Evolutionary conservation across 2,329 filamentous ascomycete species (phyloP), one percentile per base, ranked within the genome.

Genomic region (Botryotinia convoluta): DNA sequence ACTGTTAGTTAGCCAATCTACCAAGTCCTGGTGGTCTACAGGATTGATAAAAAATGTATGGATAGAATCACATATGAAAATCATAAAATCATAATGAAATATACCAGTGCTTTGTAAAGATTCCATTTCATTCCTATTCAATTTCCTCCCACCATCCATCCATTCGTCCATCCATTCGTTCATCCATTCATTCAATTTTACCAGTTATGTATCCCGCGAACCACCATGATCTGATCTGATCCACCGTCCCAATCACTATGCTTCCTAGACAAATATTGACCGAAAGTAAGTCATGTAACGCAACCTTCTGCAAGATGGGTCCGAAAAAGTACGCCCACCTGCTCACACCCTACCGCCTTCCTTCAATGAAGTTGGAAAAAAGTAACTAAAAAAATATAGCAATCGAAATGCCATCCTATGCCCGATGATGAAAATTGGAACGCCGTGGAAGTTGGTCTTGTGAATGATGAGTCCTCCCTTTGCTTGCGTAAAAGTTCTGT

Each of bases 341-440:
- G 29, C 37, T 42, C 65, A 57, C 65, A 48, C 65, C 65, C 65
- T 57, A 69, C 26, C 37, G 54, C 37, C 35, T 26, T 9, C 35
- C 45, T 67, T 67, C 45, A 22, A n/a, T 32, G 35, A 69, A 57
- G 48, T 57, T 10, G 22, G 42, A n/a, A 59, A 69, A 20, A 68
- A 16, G 22, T 45, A 57, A 51, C 7, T 29, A 29, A 54, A 68
- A n/a, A 39, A 54, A 54, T 12, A 29, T 57, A 57, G 65, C 65
- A 69, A 54, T 42, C 9, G 45, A n/a, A 68, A 57, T 68, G 37
- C 65, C 65, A 57, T 69, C 65, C 65, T 69, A 32, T 69, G 65
- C 65, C 35, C 48, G 39, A 57, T 67, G 16, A 20, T 67, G 45
- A 57, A 68, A 69, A 69, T 57, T 69, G n/a, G 65, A 69, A 69